phyloP scores from a whole-genome alignment of 345 rosid species.

The Litchi chinensis region DNA sequence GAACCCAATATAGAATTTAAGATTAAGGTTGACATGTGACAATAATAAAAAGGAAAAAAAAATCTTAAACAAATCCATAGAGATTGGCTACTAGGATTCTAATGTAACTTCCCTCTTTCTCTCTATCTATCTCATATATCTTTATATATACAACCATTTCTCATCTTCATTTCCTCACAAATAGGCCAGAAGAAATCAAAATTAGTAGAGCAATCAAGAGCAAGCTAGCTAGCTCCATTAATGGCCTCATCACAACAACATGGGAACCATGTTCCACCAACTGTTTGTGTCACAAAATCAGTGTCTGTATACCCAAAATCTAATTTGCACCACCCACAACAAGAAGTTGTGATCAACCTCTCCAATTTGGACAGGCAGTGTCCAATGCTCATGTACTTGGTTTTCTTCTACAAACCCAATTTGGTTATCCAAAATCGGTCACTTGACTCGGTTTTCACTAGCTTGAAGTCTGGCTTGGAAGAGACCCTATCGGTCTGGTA shows the following conservation, averaged over 20 bases:
- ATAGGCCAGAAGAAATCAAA: not conserved
- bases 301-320: conserved; percentile 36
- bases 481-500: conserved; percentile 60
- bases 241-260: conserved; percentile 29
- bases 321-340: conserved; percentile 29
- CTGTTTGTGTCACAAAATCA: conserved; percentile 33
- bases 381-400: conserved; percentile 61
- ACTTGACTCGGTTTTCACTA: conserved; percentile 36
- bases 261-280: not conserved
- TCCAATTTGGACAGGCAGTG: conserved; percentile 75
- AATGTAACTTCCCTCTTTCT: not conserved
- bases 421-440: conserved; percentile 25
- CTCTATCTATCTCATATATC: conserved; percentile 15
- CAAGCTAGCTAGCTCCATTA: not conserved
- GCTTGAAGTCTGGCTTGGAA: conserved; percentile 56
- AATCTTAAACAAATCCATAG: conserved; percentile 14
- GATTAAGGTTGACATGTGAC: not conserved
- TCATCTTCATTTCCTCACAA: conserved; percentile 20
- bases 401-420: conserved; percentile 56
- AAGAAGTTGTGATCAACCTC: conserved; percentile 31
- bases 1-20: no score
- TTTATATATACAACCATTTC: conserved; percentile 25
- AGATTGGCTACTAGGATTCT: conserved; percentile 19
- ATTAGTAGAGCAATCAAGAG: conserved; percentile 6
- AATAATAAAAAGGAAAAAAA: conserved; percentile 1